Evolutionary conservation across 2,329 filamentous ascomycete genomes (phyloP), one percentile per base, ranked within the genome.

Genomic region (Domatiomyces globalis): DNA sequence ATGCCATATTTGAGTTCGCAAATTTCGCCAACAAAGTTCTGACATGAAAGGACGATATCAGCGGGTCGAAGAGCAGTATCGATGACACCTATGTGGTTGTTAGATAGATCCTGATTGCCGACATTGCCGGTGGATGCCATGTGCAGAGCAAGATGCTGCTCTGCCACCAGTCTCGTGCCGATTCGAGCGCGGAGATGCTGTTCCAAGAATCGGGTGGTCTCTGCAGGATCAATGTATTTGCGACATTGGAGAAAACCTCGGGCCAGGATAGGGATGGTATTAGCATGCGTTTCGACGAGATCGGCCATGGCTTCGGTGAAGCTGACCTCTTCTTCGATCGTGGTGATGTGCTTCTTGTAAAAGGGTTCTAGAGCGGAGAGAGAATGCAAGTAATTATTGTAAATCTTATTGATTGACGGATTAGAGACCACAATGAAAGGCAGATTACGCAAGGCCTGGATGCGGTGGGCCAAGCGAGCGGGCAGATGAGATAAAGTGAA

Each of bases 341-440:
- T 87, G 46, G 78, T 80, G 55, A 94, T 88, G 51, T 77, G 76
- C 51, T 77, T 74, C 63, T 85, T 76, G 29, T 84, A 81, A 63
- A 90, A 95, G 4, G 90, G 89, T 3, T 96, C 78, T 15, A 98
- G 76, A 0, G 88, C 94, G 1, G 86, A 90, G 18, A 98, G 74
- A 2, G 88, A 95, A 68, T 95, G 89, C 45, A 94, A 75, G 67
- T 98, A 98, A 69, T 95, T 96, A 68, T 86, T 83, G 73, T 96
- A 95, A 58, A 98, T 98, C 62, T 84, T 83, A 22, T 84, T 85
- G 60, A 98, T 88, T 65, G 95, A 87, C 1, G 88, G 87, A 65
- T 98, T 96, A n/a, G 90, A 89, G 22, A 98, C 92, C 51, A 98
- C 90, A 58, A 98, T 96, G 68, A 90, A 98, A 0, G 92, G 92